These are phyloP conservation scores for Phytophthora sp. DNA, from an alignment of 352 stramenopile species.

Conservation along the genomic window DNA sequence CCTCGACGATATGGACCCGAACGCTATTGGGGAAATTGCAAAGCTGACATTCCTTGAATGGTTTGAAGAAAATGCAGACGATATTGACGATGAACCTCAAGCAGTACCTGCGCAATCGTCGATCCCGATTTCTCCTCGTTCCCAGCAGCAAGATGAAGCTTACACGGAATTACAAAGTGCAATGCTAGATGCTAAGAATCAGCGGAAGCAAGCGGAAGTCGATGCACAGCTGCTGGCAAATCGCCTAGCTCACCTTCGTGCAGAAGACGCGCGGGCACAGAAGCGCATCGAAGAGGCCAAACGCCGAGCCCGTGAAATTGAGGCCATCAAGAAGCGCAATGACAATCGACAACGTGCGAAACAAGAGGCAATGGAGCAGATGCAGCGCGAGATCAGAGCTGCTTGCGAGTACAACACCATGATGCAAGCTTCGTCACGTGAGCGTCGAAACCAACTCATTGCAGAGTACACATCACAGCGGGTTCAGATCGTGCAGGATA, in stretches of 20 bases:
- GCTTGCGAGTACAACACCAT: slow-evolving; percentile 63
- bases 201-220: slow-evolving; percentile 56
- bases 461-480: slow-evolving; percentile 48
- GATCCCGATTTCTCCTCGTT: slow-evolving; percentile 7
- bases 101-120: neutral
- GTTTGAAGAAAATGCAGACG: slow-evolving; percentile 73
- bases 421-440: slow-evolving; percentile 40
- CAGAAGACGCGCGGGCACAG: slow-evolving; percentile 60
- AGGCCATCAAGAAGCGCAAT: slow-evolving; percentile 67
- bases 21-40: slow-evolving; percentile 67
- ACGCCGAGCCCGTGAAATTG: slow-evolving; percentile 61
- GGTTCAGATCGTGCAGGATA: slow-evolving; percentile 62
- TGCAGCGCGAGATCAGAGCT: slow-evolving; percentile 58
- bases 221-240: slow-evolving; percentile 71
- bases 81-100: slow-evolving; percentile 45
- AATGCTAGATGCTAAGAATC: slow-evolving; percentile 57
- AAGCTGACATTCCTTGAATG: slow-evolving; percentile 77
- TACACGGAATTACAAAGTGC: slow-evolving; percentile 52
- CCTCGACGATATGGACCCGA: slow-evolving; percentile 74
- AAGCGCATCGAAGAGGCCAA: slow-evolving; percentile 78
- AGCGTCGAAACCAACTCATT: slow-evolving; percentile 49
- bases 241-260: slow-evolving; percentile 61
- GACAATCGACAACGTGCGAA: slow-evolving; percentile 54
- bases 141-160: slow-evolving; percentile 33
- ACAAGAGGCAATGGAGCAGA: slow-evolving; percentile 53